These are phyloP conservation scores for Blastocrithidia nonstop DNA, from an alignment of 208 protist genomes.

Conservation along the genomic window DNA sequence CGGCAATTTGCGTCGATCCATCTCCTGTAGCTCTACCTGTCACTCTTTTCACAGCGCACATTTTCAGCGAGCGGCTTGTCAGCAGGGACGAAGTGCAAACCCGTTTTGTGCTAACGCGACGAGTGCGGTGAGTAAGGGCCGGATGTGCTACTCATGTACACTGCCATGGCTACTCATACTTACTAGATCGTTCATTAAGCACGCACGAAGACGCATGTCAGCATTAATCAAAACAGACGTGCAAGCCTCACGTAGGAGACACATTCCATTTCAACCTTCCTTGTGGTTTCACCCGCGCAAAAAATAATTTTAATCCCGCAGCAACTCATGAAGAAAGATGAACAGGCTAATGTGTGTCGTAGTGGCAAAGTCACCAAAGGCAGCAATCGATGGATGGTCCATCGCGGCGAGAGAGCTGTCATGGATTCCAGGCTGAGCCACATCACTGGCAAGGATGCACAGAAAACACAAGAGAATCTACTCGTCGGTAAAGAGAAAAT, in stretches of 20 bases:
- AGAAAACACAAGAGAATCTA: conserved; percentile 75
- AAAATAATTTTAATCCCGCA: conserved; percentile 36
- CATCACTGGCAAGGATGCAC: conserved; percentile 43
- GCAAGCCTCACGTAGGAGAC: conserved; percentile 32
- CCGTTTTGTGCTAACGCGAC: conserved; percentile 34
- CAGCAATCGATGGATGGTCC: conserved; percentile 51
- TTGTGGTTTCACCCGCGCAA: too few relatives aligned
- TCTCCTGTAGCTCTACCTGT: conserved; percentile 29
- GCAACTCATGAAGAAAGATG: conserved; percentile 30
- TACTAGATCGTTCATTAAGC: conserved; percentile 21
- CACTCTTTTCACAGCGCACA: conserved; percentile 24
- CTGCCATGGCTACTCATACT: conserved; percentile 11
- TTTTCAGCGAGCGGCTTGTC: conserved; percentile 26
- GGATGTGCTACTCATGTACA: conserved; percentile 24
- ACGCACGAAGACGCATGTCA: conserved; percentile 10
- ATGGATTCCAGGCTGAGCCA: conserved; percentile 67
- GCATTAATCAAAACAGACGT: conserved; percentile 33
- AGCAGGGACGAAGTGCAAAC: conserved; percentile 37
- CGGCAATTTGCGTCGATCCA: conserved; percentile 21
- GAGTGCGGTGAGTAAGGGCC: conserved; percentile 27
- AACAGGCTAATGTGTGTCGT: conserved; percentile 26
- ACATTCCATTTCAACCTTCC: too few relatives aligned
- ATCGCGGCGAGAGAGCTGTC: conserved; percentile 49
- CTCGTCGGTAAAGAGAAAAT: conserved; percentile 66
- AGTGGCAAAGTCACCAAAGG: conserved; percentile 48